Evolutionary conservation across 345 rosid species (phyloP).

Genomic region (Gossypium sturtianum): DNA sequence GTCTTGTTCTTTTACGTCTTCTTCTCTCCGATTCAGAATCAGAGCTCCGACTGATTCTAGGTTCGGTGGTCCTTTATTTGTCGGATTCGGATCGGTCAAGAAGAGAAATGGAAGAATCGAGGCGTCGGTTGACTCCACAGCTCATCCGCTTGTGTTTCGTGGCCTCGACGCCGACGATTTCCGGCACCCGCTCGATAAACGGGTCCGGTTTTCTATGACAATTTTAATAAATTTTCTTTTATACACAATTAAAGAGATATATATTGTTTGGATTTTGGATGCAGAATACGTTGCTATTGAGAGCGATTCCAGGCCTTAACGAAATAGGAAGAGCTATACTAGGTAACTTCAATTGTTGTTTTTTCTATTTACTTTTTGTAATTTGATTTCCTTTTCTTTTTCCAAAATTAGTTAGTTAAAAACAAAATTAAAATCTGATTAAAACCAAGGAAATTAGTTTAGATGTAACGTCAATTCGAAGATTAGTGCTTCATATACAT

Average conservation of each 20-base stretch:
- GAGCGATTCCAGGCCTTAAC: constrained; percentile 80
- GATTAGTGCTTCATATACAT: not conserved
- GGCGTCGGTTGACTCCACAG: constrained; percentile 41
- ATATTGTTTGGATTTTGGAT: not conserved
- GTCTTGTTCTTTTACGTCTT: constrained; percentile 4
- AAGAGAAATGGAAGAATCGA: constrained; percentile 27
- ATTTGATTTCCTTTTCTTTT: not conserved
- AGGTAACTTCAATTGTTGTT: constrained; percentile 33
- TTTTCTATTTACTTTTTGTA: not conserved
- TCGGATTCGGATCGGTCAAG: constrained; percentile 20
- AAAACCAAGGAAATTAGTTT: not conserved
- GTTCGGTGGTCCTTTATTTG: constrained; percentile 11
- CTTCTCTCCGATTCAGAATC: constrained; percentile 25
- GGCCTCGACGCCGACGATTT: constrained; percentile 96
- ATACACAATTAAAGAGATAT: not conserved
- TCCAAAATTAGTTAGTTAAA: not conserved
- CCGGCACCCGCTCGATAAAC: constrained; percentile 84
- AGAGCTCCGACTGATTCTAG: constrained; percentile 15
- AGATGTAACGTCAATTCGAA: not conserved
- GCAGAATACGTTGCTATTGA: constrained; percentile 76
- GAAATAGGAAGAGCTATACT: constrained; percentile 68
- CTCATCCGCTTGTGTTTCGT: constrained; percentile 53
- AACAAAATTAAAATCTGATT: not conserved
- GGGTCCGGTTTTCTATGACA: constrained; percentile 32
- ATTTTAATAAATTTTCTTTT: not conserved